phyloP scores from a whole-genome alignment of 2,329 filamentous ascomycete genomes.

The Metarhizium brunneum region DNA sequence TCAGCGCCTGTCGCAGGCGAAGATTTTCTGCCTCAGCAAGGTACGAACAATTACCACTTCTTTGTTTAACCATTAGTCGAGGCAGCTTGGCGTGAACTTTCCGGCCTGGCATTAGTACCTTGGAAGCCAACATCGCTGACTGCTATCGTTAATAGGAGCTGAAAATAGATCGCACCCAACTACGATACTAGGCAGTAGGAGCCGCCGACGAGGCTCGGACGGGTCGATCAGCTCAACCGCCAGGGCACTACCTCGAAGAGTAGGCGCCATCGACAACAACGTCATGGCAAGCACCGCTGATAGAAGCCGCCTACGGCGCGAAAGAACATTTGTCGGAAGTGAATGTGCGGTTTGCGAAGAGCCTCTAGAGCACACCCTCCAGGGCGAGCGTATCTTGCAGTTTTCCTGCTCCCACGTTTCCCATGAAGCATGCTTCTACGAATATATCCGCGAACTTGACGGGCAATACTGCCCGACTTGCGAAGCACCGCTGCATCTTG shows the following conservation, averaged over 20 bases:
- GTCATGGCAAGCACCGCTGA: slow-evolving; percentile 47
- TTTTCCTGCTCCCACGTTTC: slow-evolving; percentile 96
- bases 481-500: slow-evolving; percentile 81
- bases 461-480: slow-evolving; percentile 91
- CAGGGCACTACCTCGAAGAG: slow-evolving; percentile 23
- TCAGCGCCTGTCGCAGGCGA: slow-evolving; percentile 2
- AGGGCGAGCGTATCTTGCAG: slow-evolving; percentile 87
- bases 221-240: slow-evolving; percentile 23
- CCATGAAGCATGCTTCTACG: slow-evolving; percentile 97
- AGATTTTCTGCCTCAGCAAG: background rate
- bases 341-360: slow-evolving; percentile 97
- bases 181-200: slow-evolving; percentile 15
- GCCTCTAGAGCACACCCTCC: slow-evolving; percentile 87
- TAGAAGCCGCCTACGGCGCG: slow-evolving; percentile 68
- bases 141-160: background rate
- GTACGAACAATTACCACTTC: background rate
- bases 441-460: slow-evolving; percentile 92
- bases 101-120: background rate
- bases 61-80: background rate
- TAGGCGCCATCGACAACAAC: slow-evolving; percentile 30
- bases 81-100: background rate
- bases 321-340: slow-evolving; percentile 89
- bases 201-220: slow-evolving; percentile 21
- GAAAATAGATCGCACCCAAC: slow-evolving; percentile 13
- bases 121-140: background rate